Percentiles rank a stretch among this genome's conserved stretches.
These are phyloP conservation scores for Phytophthora idaei DNA, from an alignment of 352 stramenopile species.

Conservation along the genomic window DNA sequence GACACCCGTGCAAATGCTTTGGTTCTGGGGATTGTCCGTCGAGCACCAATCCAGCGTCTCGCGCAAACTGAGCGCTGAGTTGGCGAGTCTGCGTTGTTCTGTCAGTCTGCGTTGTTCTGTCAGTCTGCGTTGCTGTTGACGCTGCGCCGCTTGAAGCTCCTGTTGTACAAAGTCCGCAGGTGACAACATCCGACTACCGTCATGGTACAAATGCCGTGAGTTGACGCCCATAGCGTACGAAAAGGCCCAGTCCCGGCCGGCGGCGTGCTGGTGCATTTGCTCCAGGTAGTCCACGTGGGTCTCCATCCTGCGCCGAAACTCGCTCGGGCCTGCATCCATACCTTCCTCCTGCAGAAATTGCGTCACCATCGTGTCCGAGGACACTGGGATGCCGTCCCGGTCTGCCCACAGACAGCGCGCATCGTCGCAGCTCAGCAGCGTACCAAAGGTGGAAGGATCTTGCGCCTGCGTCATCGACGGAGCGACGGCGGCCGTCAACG, in stretches of 20 bases:
- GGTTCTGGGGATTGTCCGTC: constrained; percentile 61
- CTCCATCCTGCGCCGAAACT: constrained; percentile 59
- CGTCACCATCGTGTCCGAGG: constrained; percentile 53
- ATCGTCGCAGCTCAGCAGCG: constrained; percentile 52
- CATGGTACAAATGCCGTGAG: constrained; percentile 64
- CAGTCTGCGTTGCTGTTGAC: constrained; percentile 34
- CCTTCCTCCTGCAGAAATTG: constrained; percentile 59
- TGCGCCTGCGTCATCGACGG: constrained; percentile 9
- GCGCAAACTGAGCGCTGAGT: constrained; percentile 36
- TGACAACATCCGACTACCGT: constrained; percentile 42
- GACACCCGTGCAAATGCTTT: constrained; percentile 72
- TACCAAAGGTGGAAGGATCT: constrained; percentile 54
- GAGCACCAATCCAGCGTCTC: constrained; percentile 77
- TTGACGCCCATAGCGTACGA: constrained; percentile 74
- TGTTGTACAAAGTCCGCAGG: constrained; percentile 65
- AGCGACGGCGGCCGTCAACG: constrained; percentile 1
- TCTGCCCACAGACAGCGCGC: constrained; percentile 64
- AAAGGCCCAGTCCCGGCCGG: constrained; percentile 46
- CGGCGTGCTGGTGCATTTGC: constrained; percentile 61
- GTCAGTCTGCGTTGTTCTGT: constrained; percentile 20
- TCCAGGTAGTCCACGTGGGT: constrained; percentile 71
- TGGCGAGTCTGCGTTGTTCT: constrained; percentile 16
- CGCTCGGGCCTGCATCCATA: constrained; percentile 36
- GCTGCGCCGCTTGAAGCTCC: constrained; percentile 50
- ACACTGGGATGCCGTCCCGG: constrained; percentile 40